Evolutionary conservation across 2,329 filamentous ascomycete genomes (phyloP), one percentile per base, ranked within the genome.

Genomic region (Fusarium algeriense): DNA sequence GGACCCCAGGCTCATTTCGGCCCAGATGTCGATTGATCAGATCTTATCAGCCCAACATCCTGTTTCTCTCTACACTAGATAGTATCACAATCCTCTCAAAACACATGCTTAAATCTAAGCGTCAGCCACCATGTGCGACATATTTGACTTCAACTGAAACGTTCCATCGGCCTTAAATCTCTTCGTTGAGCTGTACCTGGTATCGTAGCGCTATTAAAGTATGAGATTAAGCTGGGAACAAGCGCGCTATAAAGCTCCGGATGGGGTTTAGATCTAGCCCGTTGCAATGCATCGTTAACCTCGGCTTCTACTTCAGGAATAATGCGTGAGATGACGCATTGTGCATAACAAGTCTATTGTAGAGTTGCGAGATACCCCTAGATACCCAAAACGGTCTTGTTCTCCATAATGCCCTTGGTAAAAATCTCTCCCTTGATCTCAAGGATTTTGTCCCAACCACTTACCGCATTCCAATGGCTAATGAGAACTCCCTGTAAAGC

Each of bases 41-140:
- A n/a, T 40, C 26, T 9, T 5, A 15, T 15, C 12, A 8, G 11
- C 6, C 23, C 10, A n/a, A n/a, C n/a, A 30, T 52, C 8, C 12
- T 32, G 5, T 26, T 32, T 52, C 15, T 46, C 6, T 26, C 20
- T 46, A 7, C 13, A 13, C 23, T 23, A 28, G 9, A 4, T 1
- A 19, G 34, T 40, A 32, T 52, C 44, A 58, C 55, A 40, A 52
- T 52, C 54, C 34, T 50, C 0, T 8, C 2, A 2, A 13, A 20
- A n/a, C 23, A 10, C 14, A 37, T 20, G n/a, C 20, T 60, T 34
- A 43, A 30, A 34, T 41, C 11, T 45, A 60, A 28, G 26, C 35
- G 35, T 49, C 17, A 66, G 41, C 48, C 64, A 35, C 34, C 37
- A n/a, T 30, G 60, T 52, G 15, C 62, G 35, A 49, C 20, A 14